A percentile compares a stretch with the other conserved stretches of the same genome.
Evolutionary conservation across 1,139 yeast genomes (phyloP).

Genomic region (Eremothecium gossypii): DNA sequence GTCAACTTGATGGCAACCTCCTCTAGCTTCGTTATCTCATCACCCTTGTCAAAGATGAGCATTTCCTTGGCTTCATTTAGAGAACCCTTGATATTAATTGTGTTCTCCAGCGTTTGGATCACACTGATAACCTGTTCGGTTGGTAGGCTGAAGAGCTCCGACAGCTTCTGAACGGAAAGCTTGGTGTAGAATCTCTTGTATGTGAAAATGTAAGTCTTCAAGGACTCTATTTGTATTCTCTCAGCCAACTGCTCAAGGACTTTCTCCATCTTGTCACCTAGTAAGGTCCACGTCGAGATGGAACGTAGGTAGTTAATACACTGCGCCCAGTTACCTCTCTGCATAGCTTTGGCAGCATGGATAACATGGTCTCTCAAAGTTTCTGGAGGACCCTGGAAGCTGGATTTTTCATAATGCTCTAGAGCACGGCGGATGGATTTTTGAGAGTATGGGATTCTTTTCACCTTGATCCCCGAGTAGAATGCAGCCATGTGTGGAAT

Average conservation of each 20-base stretch:
- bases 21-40: constrained; percentile 78
- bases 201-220: constrained; percentile 81
- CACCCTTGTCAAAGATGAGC: constrained; percentile 58
- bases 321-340: constrained; percentile 82
- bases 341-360: constrained; percentile 86
- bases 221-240: constrained; percentile 81
- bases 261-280: constrained; percentile 53
- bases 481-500: constrained; percentile 77
- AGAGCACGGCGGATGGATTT: constrained; percentile 88
- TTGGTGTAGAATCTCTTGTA: constrained; percentile 71
- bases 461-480: constrained; percentile 44
- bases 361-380: constrained; percentile 89
- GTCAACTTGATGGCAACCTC: constrained; percentile 80
- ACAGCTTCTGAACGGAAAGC: constrained; percentile 59
- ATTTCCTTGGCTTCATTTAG: constrained; percentile 51
- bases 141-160: constrained; percentile 57
- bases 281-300: constrained; percentile 83
- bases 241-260: constrained; percentile 62
- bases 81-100: constrained; percentile 64
- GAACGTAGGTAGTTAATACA: constrained; percentile 63
- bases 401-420: constrained; percentile 90
- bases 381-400: constrained; percentile 96
- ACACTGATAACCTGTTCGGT: constrained; percentile 49
- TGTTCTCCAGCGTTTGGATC: constrained; percentile 65
- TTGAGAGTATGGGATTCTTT: constrained; percentile 52